phyloP scores from a whole-genome alignment of 441 rosid genomes.

The Populus hybrid region DNA sequence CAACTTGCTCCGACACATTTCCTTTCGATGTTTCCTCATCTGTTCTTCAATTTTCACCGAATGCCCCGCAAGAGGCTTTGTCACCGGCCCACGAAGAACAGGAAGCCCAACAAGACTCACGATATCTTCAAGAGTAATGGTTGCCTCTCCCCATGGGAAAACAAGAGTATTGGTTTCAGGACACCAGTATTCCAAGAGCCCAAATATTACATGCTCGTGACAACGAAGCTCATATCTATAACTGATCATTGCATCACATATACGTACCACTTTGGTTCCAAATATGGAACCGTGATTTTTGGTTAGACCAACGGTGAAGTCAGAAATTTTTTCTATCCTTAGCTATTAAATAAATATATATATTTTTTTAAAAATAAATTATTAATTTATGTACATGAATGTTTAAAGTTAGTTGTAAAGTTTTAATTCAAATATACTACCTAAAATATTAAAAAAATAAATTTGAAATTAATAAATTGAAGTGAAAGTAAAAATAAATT shows the following conservation, averaged over 20 bases:
- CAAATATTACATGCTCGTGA: constrained; percentile 20
- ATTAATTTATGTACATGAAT: too few relatives aligned
- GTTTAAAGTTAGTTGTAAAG: too few relatives aligned
- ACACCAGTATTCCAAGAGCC: constrained; percentile 36
- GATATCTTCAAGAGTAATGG: constrained; percentile 44
- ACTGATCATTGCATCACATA: constrained; percentile 30
- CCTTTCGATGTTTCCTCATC: neutral
- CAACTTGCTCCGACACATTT: neutral
- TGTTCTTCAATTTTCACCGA: neutral
- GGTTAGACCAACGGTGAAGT: neutral
- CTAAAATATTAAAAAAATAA: too few relatives aligned
- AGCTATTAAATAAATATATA: too few relatives aligned
- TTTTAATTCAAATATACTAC: too few relatives aligned
- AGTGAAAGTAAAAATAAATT: too few relatives aligned
- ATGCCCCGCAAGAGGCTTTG: constrained; percentile 2
- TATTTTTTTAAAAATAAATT: too few relatives aligned
- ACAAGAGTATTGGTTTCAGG: constrained; percentile 33
- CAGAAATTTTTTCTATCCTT: too few relatives aligned
- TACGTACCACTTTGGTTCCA: constrained; percentile 32
- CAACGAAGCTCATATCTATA: constrained; percentile 10
- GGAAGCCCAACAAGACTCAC: constrained; percentile 35
- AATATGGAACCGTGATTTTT: constrained; percentile 11
- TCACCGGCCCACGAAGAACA: constrained; percentile 24
- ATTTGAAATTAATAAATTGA: too few relatives aligned
- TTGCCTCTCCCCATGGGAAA: constrained; percentile 53